Evolutionary conservation across 768 basidiomycete species (phyloP).

Genomic region (Tylopilus cervinicoccineus): DNA sequence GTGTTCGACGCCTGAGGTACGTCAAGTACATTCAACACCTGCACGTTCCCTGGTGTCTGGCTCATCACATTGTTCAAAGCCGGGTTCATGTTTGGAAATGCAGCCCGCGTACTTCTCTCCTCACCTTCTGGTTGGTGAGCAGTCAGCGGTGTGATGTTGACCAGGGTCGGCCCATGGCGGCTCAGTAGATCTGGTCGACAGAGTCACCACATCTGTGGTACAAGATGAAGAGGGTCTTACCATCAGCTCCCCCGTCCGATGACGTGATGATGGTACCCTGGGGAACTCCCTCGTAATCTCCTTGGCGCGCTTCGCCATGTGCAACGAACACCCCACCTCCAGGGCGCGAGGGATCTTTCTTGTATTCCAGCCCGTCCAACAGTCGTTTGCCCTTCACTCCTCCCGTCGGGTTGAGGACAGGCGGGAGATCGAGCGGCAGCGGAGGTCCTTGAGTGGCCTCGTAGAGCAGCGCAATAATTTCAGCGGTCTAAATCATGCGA

Average conservation of each 20-base stretch:
- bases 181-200: constrained; percentile 11
- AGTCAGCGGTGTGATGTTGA: constrained; percentile 51
- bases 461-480: constrained; percentile 88
- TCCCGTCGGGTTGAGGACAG: constrained; percentile 77
- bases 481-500: constrained; percentile 59
- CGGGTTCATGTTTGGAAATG: constrained; percentile 66
- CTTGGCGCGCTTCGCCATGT: constrained; percentile 40
- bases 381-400: constrained; percentile 58
- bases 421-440: constrained; percentile 50
- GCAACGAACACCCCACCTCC: constrained; percentile 88
- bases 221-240: constrained; percentile 38
- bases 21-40: constrained; percentile 76
- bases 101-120: constrained; percentile 20
- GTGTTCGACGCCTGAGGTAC: constrained; percentile 50
- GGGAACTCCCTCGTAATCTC: constrained; percentile 51
- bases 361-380: constrained; percentile 57
- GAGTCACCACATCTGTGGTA: constrained; percentile 8
- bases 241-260: constrained; percentile 46
- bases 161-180: constrained; percentile 39
- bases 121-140: constrained; percentile 28
- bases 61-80: constrained; percentile 53
- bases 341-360: constrained; percentile 74
- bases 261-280: constrained; percentile 51
- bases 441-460: constrained; percentile 85
- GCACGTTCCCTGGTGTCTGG: constrained; percentile 48